Percentiles rank a stretch among this genome's conserved stretches.
Conservation (phyloP, 169 alveolate genomes). For the Theileria annulata region DNA sequence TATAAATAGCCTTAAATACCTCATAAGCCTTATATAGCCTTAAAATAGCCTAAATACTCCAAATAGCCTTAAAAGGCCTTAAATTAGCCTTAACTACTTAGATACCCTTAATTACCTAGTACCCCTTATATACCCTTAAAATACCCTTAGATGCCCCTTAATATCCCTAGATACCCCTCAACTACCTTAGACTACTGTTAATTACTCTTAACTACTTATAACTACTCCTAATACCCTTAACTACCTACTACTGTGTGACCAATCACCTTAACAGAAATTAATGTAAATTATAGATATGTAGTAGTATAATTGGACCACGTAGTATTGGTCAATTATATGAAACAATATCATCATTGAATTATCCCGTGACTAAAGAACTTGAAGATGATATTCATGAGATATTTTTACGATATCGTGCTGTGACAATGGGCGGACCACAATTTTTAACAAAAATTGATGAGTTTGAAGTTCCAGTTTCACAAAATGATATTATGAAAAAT, state of each 20-base stretch:
- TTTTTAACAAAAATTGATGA: slow-evolving; percentile 68
- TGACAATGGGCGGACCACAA: slow-evolving; percentile 86
- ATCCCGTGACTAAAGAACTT: slow-evolving; percentile 69
- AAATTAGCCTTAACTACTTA: no score
- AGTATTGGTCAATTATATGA: slow-evolving; percentile 83
- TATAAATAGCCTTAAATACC: no score
- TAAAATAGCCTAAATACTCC: no score
- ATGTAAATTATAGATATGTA: slow-evolving; percentile 56
- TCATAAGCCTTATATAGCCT: no score
- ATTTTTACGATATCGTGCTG: slow-evolving; percentile 80
- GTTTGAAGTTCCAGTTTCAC: slow-evolving; percentile 70
- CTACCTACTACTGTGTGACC: not conserved
- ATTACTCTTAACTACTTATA: no score
- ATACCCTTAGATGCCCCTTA: no score
- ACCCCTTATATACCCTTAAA: no score
- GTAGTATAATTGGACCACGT: slow-evolving; percentile 80
- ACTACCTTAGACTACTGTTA: no score
- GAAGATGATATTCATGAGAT: slow-evolving; percentile 79
- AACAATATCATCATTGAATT: slow-evolving; percentile 74
- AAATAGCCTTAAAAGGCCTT: no score
- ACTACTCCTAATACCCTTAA: not conserved
- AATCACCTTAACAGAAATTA: not conserved
- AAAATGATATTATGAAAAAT: slow-evolving; percentile 71
- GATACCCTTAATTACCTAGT: no score
- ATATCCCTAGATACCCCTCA: no score